A percentile compares a stretch with the other conserved stretches of the same genome.
Evolutionary conservation across 139 green algal species (phyloP).

Genomic region (Coelastrella sp.): DNA sequence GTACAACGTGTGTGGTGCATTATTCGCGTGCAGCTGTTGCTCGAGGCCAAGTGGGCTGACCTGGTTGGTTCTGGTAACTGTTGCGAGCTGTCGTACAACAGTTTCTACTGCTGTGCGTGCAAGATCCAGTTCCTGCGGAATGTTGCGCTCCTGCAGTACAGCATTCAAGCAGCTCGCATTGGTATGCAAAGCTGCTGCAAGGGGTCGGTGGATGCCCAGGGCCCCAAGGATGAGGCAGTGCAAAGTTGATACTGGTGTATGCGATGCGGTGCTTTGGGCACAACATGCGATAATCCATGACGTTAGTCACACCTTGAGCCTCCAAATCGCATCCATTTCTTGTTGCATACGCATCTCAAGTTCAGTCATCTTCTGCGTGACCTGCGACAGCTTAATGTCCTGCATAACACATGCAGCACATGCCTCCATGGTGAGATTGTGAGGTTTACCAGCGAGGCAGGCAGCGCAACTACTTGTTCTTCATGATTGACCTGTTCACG

Average conservation of each 20-base stretch:
- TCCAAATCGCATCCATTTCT: neutral
- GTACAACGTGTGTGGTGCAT: neutral
- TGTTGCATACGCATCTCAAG: constrained; percentile 1
- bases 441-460: no score
- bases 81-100: constrained; percentile 36
- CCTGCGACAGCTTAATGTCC: constrained; percentile 26
- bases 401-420: no score
- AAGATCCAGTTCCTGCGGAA: constrained; percentile 33
- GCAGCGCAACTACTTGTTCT: no score
- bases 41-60: neutral
- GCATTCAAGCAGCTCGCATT: no score
- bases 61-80: constrained; percentile 36
- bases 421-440: no score
- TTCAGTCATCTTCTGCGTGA: constrained; percentile 11
- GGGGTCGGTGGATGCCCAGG: no score
- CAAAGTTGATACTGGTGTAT: no score
- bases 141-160: constrained; percentile 21
- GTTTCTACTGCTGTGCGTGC: constrained; percentile 37
- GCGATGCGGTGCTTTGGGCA: no score
- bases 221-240: no score
- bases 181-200: no score
- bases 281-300: no score
- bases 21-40: neutral
- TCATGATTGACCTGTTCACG: constrained; percentile 5
- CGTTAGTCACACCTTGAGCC: constrained; percentile 25